Evolutionary conservation across 805 yeast species (phyloP), one percentile per base, ranked within the genome.

Genomic region (Pichia sporocuriosa): DNA sequence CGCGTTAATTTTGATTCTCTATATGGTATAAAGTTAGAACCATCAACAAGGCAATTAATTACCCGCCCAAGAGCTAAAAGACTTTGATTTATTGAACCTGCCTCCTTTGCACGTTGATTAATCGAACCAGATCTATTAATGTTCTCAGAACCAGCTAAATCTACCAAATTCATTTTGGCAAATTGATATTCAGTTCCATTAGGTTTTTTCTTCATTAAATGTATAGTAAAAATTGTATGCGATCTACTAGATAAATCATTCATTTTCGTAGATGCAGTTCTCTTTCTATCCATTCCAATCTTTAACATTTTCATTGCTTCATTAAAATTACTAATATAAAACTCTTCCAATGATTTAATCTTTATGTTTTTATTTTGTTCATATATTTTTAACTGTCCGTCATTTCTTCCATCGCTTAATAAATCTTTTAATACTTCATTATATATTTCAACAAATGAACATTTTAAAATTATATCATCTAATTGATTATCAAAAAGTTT

Each of bases 141-240:
- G 57, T 89, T 89, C 59, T 90, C 98, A 5, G 95, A 84, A 0
- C 98, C 97, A 0, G 97, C 98, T 49, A 90, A 69, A 65, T 90
- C 97, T 6, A 90, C 97, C 19, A 88, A 65, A 56, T 88, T 86
- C 59, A 63, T 51, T 42, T 64, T 63, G 6, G 67, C 57, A 33
- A 49, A 50, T 15, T 56, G 55, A 36, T 59, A 63, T 32, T 55
- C 59, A 6, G 47, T 36, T 7, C 52, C 57, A 28, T 36, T 39
- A 11, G 35, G 29, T 20, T 55, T 53, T 43, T 69, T 70, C 51
- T 69, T 75, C 54, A 72, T 74, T 25, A 84, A 59, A 34, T 70
- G 72, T 23, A 84, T 69, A 2, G 88, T 77, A 59, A 84, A 83
- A 4, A 84, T 79, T 1, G 90, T 79, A 56, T 84, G 94, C 0